A percentile compares a stretch with the other conserved stretches of the same genome.
Evolutionary conservation across 78 protist genomes (phyloP).

Genomic region (Guillardia theta): DNA sequence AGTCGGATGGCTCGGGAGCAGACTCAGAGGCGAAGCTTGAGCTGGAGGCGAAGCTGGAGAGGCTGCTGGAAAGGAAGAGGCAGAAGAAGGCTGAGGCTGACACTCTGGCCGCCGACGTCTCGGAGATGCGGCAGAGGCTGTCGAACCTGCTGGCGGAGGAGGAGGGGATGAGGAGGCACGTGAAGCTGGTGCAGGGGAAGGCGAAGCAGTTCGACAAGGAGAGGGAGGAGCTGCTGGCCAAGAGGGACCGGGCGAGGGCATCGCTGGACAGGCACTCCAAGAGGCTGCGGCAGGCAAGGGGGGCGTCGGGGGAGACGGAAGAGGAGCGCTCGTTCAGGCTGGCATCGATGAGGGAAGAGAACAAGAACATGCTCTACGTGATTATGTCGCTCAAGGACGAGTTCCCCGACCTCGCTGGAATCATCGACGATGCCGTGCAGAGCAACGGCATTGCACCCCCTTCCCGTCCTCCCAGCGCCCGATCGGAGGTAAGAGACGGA

Average conservation of each 20-base stretch:
- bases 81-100: not conserved
- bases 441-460: not conserved
- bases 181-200: not conserved
- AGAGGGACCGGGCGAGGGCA: not conserved
- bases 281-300: not conserved
- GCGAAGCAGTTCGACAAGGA: not conserved
- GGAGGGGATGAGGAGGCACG: not conserved
- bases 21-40: not conserved
- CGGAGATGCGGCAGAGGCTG: slow-evolving; percentile 16
- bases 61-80: not conserved
- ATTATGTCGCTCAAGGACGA: not conserved
- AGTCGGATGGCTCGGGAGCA: not conserved
- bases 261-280: not conserved
- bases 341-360: not conserved
- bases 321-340: slow-evolving; percentile 5
- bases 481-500: too few species aligned
- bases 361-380: not conserved
- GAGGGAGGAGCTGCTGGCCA: not conserved
- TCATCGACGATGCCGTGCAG: not conserved
- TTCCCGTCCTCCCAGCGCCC: not conserved
- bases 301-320: not conserved
- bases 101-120: not conserved
- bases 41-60: slow-evolving; percentile 17
- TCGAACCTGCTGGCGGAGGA: not conserved
- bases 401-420: not conserved